Base-by-base conservation (phyloP, 208 protist species). In the Wallacemonas rigidus region DNA sequence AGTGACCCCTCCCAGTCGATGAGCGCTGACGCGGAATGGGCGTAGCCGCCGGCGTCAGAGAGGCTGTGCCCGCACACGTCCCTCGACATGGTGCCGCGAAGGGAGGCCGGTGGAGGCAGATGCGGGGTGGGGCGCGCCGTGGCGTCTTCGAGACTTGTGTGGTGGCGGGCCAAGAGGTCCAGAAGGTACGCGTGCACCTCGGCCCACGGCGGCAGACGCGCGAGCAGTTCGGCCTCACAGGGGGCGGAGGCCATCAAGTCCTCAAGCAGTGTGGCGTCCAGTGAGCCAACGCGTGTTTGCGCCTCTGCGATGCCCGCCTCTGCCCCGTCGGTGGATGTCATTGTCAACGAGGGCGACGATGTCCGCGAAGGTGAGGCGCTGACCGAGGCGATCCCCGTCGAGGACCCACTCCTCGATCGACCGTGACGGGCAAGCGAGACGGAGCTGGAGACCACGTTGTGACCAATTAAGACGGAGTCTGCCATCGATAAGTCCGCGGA, bases 401-500 rank as follows among this genome's bases (percentile, higher is more conserved):
- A 26, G 26, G 73, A 80, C 4, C 67, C 17, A 5, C 45, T 55
- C 12, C 47, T 63, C 6, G 81, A 82, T 35, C 72, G 75, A 6
- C 77, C 76, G 44, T 26, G 48, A 39, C 81, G 58, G 4, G 78
- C 67, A 1, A 76, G 63, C 2, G 79, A 82, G 44, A 76, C 55
- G 5, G 79, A 82, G 53, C 81, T 76, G 9, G 86, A 80, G 50
- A 92, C 82, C n/a, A 89, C 85, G 40, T 82, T 80, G 38, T 91
- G 79, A 36, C 89, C 83, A 58, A 94, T 88, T n/a, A 74, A 63
- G 12, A 75, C 80, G 15, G 79, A 82, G 50, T 86, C 76, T 11
- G 39, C 78, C 12, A 88, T 67, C 1, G 80, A 85, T 35, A 79
- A 67, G 7, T 75, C 41, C 1, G 82, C 81, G 2, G 74, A 74